phyloP scores from a whole-genome alignment of 1,284 basidiomycete species.

The Termitomyces sp. region DNA sequence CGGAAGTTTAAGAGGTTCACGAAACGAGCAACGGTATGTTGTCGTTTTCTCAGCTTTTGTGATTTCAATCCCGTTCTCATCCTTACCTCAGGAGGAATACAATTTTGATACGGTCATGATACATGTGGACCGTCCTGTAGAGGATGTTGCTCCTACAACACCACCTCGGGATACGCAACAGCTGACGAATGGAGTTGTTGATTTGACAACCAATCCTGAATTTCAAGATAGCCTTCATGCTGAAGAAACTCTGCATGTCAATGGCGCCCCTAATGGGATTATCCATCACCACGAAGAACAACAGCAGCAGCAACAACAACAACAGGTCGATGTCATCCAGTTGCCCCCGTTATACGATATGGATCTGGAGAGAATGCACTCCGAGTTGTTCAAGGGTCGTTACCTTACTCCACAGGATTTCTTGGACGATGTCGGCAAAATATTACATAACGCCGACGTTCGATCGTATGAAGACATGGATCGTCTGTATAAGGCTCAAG shows the following conservation, averaged over 20 bases:
- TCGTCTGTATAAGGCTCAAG: conserved; percentile 75
- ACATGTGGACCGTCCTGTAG: conserved; percentile 13
- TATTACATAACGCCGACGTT: conserved; percentile 82
- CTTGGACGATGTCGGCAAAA: conserved; percentile 83
- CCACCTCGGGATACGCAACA: conserved; percentile 37
- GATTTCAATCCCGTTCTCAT: neutral
- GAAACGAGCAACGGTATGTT: conserved; percentile 74
- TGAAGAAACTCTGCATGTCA: conserved; percentile 4
- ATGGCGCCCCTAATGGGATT: conserved; percentile 20
- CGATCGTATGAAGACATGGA: conserved; percentile 69
- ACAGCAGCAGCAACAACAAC: conserved; percentile 26
- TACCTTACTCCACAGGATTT: conserved; percentile 90
- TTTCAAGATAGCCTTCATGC: conserved; percentile 24
- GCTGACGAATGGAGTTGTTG: conserved; percentile 38
- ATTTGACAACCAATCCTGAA: conserved; percentile 33
- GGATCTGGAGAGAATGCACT: conserved; percentile 90
- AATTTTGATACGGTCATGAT: conserved; percentile 41
- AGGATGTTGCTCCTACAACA: conserved; percentile 27
- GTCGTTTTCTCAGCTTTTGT: conserved; percentile 23
- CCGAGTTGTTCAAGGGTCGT: conserved; percentile 78
- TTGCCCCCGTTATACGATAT: conserved; percentile 61
- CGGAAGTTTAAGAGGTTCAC: conserved; percentile 92
- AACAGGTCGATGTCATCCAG: conserved; percentile 29
- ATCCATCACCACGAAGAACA: conserved; percentile 20
- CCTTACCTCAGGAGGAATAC: conserved; percentile 61